Conservation (phyloP, 805 yeast species). For the Candida gorgasii region DNA sequence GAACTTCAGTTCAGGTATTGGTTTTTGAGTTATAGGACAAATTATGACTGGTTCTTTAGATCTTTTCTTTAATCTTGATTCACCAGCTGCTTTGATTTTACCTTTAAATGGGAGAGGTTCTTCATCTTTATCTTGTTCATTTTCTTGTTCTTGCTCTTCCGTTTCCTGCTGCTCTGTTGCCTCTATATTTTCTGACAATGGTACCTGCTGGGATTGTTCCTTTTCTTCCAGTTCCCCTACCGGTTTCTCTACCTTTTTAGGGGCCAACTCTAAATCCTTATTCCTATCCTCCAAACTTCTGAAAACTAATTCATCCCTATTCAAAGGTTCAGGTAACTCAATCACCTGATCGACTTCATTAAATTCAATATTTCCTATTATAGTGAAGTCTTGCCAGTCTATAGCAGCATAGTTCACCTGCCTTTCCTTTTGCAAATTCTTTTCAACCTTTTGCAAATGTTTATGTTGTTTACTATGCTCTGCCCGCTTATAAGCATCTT, state of each 20-base stretch:
- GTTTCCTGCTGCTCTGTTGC: no score
- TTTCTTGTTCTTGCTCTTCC: not conserved
- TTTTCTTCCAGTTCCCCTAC: not conserved
- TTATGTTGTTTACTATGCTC: constrained; percentile 45
- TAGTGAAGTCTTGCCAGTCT: constrained; percentile 83
- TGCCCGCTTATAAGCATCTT: constrained; percentile 56
- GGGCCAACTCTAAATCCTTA: not conserved
- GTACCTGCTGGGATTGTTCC: no score
- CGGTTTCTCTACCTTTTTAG: not conserved
- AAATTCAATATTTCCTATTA: constrained; percentile 69
- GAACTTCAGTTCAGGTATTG: constrained; percentile 69
- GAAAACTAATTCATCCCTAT: constrained; percentile 57
- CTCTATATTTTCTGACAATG: no score
- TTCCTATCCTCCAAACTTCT: constrained; percentile 54
- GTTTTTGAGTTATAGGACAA: constrained; percentile 79
- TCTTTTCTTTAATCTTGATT: constrained; percentile 50
- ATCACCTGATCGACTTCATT: constrained; percentile 59
- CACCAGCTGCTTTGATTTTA: constrained; percentile 70
- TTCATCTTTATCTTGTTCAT: constrained; percentile 3
- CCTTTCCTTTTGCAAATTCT: constrained; percentile 35
- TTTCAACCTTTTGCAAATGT: constrained; percentile 28
- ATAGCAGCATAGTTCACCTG: constrained; percentile 65
- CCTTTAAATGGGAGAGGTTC: constrained; percentile 36
- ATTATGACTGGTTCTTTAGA: constrained; percentile 42
- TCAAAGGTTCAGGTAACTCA: constrained; percentile 56